Evolutionary conservation across 495 filamentous ascomycete genomes (phyloP), one percentile per base, ranked within the genome.

Genomic region (Aspergillus baeticus): DNA sequence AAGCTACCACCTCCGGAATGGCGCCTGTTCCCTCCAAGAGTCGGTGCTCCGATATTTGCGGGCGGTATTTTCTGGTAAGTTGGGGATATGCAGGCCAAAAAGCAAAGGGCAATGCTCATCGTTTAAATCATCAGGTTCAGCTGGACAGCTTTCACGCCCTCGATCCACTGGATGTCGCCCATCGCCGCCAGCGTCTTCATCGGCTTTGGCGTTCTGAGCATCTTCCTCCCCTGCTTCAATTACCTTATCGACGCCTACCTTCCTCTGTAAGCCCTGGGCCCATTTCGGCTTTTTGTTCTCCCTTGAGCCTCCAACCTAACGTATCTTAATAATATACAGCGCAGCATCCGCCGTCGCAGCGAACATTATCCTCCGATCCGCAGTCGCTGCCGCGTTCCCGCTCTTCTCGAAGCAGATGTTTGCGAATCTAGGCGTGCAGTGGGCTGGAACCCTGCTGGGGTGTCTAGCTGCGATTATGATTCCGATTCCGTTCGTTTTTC

Each of bases 361-460:
- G 20, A 92, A 93, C 69, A 92, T 88, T 2, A 88, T 92, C 70
- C 73, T 91, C 7, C 86, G 89, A 10, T 89, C 85, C 5, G 69
- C 87, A 6, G 82, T 81, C 46, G 89, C 85, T 26, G 84, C 86
- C 5, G 84, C 78, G 1, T 92, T 92, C 71, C 90, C 90, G 3
- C 80, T 94, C 7, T 94, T 92, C 67, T 74, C 83, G 0, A 81
- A 69, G 20, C 85, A 90, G 60, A 88, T 92, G 87, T 91, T 90
- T 65, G 71, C 81, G 4, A 85, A 80, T 22, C 74, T 92, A 62
- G 83, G 85, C 21, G 83, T 92, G 29, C 71, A 91, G 55, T 92
- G 85, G 83, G 86, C 87, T 0, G 75, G 80, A 17, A 90, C 88
- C 0, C 67, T 94, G 18, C 75, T 94, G 7, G 89, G 89, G 13